A percentile compares a stretch with the other conserved stretches of the same genome.
Evolutionary conservation across 169 alveolate genomes (phyloP).

Genomic region (Plasmodium falciparum): DNA sequence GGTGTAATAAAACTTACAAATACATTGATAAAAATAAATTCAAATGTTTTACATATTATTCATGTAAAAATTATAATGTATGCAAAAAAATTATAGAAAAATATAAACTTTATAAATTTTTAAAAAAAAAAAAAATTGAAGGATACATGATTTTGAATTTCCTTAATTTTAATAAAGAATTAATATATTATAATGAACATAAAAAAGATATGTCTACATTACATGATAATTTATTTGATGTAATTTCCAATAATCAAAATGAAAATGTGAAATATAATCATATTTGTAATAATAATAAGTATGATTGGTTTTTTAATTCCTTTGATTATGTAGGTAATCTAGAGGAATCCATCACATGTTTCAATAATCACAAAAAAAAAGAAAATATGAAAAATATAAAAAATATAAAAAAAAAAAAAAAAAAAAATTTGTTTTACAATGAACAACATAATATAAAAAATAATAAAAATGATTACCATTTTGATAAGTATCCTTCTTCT

Average conservation of each 20-base stretch:
- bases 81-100: conserved; percentile 12
- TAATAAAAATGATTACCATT: neutral
- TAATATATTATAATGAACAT: conserved; percentile 40
- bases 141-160: conserved; percentile 48
- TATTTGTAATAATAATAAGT: neutral
- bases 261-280: neutral
- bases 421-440: no score
- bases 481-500: no score
- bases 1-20: no score
- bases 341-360: neutral
- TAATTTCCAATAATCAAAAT: neutral
- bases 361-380: no score
- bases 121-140: conserved; percentile 28
- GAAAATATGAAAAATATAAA: no score
- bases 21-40: no score
- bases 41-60: no score
- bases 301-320: conserved; percentile 71
- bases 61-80: neutral
- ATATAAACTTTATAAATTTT: conserved; percentile 29
- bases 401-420: neutral
- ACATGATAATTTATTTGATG: conserved; percentile 13
- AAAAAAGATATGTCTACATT: neutral
- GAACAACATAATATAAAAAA: no score
- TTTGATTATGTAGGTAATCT: conserved; percentile 57
- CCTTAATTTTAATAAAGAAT: conserved; percentile 24